Evolutionary conservation across 169 alveolate genomes (phyloP).

Genomic region (Plasmodium inui): DNA sequence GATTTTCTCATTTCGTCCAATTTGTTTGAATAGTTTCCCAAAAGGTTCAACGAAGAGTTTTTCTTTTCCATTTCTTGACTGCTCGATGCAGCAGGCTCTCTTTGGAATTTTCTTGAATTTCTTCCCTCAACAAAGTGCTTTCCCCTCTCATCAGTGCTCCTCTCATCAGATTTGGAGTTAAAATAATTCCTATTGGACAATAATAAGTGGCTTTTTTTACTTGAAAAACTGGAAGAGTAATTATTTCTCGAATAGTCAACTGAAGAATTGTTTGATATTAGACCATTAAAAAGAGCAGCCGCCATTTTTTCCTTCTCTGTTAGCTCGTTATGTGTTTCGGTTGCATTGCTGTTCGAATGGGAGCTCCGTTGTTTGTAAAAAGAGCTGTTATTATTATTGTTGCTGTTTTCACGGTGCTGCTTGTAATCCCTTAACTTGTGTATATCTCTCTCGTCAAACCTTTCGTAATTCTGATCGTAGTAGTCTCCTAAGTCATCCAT

Average conservation of each 20-base stretch:
- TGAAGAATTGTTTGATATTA: conserved; percentile 39
- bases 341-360: not conserved
- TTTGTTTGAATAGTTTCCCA: conserved; percentile 17
- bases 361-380: conserved; percentile 4
- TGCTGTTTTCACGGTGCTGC: not conserved
- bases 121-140: not conserved
- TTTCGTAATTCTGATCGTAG: conserved; percentile 46
- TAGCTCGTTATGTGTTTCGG: not conserved
- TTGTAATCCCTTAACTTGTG: conserved; percentile 12
- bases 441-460: conserved; percentile 15
- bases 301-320: conserved; percentile 78
- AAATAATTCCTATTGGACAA: conserved; percentile 56
- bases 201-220: conserved; percentile 23
- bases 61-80: conserved; percentile 3
- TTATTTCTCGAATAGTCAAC: conserved; percentile 24
- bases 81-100: not conserved
- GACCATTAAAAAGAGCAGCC: conserved; percentile 76
- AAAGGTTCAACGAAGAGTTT: not conserved
- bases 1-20: not conserved
- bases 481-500: conserved; percentile 13
- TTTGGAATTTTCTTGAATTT: not conserved
- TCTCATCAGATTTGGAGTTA: not conserved
- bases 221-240: conserved; percentile 29
- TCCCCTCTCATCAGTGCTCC: not conserved
- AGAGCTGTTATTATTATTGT: conserved; percentile 3